Evolutionary conservation across 2,329 filamentous ascomycete species (phyloP).

Genomic region (Alternaria rosae): DNA sequence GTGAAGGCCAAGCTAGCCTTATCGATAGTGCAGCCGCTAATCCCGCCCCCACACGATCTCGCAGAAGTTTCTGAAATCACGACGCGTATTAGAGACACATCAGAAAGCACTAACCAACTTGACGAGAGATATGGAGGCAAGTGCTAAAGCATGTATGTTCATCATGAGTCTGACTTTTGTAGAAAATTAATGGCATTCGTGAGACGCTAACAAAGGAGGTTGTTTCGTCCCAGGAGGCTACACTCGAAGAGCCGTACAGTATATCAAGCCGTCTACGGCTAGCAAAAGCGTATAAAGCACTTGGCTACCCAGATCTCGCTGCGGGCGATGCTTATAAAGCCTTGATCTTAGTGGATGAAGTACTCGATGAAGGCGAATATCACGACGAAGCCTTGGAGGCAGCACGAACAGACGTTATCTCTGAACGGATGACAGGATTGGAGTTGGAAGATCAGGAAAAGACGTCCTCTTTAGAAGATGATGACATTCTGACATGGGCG

Average conservation of each 20-base stretch:
- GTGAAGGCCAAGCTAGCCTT: constrained; percentile 10
- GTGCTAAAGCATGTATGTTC: not conserved
- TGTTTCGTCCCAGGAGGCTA: constrained; percentile 32
- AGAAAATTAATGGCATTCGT: constrained; percentile 12
- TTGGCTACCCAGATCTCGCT: constrained; percentile 90
- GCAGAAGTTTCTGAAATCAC: constrained; percentile 11
- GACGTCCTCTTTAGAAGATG: constrained; percentile 3
- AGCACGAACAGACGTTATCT: constrained; percentile 49
- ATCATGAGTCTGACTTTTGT: not conserved
- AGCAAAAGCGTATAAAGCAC: constrained; percentile 72
- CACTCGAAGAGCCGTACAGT: constrained; percentile 47
- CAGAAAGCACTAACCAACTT: not conserved
- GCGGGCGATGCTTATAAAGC: constrained; percentile 90
- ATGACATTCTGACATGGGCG: constrained; percentile 29
- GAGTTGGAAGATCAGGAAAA: constrained; percentile 8
- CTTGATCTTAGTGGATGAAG: constrained; percentile 83
- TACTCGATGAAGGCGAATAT: constrained; percentile 80
- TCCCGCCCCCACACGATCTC: constrained; percentile 2
- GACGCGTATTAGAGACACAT: not conserved
- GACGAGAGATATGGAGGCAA: constrained; percentile 18
- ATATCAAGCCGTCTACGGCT: constrained; percentile 62
- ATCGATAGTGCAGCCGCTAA: constrained; percentile 10
- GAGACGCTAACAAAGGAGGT: constrained; percentile 28
- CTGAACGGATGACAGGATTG: constrained; percentile 16
- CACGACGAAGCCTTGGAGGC: constrained; percentile 71